Evolutionary conservation across 371 early-diverging fungal species (phyloP).

Genomic region (Sporodiniella umbellata): DNA sequence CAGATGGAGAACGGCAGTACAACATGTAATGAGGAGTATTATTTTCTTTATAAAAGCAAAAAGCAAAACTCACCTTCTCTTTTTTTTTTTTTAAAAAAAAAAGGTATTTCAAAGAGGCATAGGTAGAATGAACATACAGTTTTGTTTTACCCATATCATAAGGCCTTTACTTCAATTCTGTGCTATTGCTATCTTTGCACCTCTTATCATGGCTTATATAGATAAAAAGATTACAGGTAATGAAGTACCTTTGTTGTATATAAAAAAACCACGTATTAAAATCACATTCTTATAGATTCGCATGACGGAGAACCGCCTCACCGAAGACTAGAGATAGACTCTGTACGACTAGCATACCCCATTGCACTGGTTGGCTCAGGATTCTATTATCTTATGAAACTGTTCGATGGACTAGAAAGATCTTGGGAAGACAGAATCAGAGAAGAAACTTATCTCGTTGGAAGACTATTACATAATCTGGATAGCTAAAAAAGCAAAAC

Average conservation of each 20-base stretch:
- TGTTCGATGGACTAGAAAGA: conserved; percentile 28
- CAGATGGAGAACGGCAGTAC: conserved; percentile 17
- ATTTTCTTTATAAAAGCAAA: not conserved
- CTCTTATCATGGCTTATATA: conserved; percentile 8
- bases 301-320: not conserved
- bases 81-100: no score
- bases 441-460: conserved; percentile 64
- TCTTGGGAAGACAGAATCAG: conserved; percentile 52
- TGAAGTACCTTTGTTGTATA: not conserved
- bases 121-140: conserved; percentile 7
- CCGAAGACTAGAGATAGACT: not conserved
- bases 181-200: conserved; percentile 1
- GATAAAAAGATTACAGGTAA: conserved; percentile 6
- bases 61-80: not conserved
- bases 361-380: conserved; percentile 22
- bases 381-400: conserved; percentile 23
- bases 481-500: conserved; percentile 24
- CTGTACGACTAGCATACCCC: conserved; percentile 42
- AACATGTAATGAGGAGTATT: conserved; percentile 27
- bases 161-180: conserved; percentile 3
- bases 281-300: no score
- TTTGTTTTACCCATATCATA: conserved; percentile 2
- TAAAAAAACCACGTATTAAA: not conserved
- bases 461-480: conserved; percentile 63
- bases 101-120: conserved; percentile 23